A percentile compares a stretch with the other conserved stretches of the same genome.
phyloP scores from a whole-genome alignment of 495 filamentous ascomycete species.

The Podospora conica region DNA sequence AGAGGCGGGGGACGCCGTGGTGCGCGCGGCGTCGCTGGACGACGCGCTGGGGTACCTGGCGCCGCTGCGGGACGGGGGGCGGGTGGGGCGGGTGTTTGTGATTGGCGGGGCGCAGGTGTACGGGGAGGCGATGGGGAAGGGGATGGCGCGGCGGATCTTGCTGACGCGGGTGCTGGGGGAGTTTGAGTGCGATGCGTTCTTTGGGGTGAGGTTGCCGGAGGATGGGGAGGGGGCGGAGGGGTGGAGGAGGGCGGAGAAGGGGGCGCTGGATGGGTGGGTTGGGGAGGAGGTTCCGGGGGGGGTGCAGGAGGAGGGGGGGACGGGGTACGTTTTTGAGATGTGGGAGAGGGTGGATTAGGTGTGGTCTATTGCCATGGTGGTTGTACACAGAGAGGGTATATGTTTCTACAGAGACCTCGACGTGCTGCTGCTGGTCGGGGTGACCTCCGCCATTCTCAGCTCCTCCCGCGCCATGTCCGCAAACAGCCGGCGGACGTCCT shows the following conservation, averaged over 20 bases:
- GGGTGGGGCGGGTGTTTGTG: constrained; percentile 60
- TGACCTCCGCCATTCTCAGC: not conserved
- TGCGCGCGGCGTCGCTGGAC: constrained; percentile 44
- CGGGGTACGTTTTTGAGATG: constrained; percentile 59
- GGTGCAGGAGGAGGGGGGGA: constrained; percentile 50
- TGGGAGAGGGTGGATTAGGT: constrained; percentile 44
- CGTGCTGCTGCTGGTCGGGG: not conserved
- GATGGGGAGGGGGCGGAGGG: constrained; percentile 15
- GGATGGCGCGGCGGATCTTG: constrained; percentile 48
- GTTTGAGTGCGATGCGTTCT: constrained; percentile 88
- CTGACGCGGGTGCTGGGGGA: constrained; percentile 56
- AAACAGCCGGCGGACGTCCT: not conserved
- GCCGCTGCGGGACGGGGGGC: constrained; percentile 21
- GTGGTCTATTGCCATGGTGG: not conserved
- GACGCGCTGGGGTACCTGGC: constrained; percentile 45
- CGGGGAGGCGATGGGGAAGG: constrained; percentile 51
- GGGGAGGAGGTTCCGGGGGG: constrained; percentile 52
- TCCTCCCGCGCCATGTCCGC: not conserved
- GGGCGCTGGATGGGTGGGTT: constrained; percentile 49
- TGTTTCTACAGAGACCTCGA: not conserved
- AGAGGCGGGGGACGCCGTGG: constrained; percentile 11
- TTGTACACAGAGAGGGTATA: not conserved
- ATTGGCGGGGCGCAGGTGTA: constrained; percentile 92
- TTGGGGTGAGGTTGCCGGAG: constrained; percentile 55
- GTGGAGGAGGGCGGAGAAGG: constrained; percentile 46